A percentile compares a stretch with the other conserved stretches of the same genome.
These are phyloP conservation scores for Digitaria exilis DNA, from an alignment of 202 grass and related monocot genomes.

Conservation along the genomic window DNA sequence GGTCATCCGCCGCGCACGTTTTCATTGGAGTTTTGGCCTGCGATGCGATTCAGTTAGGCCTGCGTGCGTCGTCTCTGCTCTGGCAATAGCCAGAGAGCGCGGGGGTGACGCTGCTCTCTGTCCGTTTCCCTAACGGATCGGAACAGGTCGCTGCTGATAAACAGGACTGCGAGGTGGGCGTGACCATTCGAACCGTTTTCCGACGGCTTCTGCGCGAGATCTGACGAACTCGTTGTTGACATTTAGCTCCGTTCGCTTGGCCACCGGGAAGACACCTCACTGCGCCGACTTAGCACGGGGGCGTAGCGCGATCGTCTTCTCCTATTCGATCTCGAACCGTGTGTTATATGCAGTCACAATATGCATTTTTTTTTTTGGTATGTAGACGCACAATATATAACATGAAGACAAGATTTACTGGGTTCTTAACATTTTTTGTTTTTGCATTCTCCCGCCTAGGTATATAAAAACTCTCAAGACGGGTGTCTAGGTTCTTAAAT, in stretches of 20 bases:
- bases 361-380: neutral
- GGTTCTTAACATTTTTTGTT: no score
- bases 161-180: neutral
- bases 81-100: neutral
- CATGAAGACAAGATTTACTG: no score
- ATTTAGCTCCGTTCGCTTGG: neutral
- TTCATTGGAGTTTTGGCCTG: neutral
- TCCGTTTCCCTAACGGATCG: neutral
- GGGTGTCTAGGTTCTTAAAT: no score
- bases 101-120: neutral
- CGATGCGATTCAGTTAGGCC: neutral
- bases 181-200: neutral
- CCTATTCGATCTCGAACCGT: neutral
- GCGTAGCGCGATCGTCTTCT: neutral
- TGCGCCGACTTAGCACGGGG: neutral
- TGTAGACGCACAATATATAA: no score
- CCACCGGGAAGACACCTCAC: neutral
- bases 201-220: neutral
- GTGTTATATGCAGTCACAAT: neutral
- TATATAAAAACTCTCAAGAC: no score
- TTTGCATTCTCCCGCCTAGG: no score
- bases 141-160: slow-evolving; percentile 4
- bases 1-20: neutral
- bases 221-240: slow-evolving; percentile 22
- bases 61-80: neutral